These are phyloP conservation scores for Aspergillus hiratsukae DNA, from an alignment of 2,329 filamentous ascomycete species.

Conservation along the genomic window DNA sequence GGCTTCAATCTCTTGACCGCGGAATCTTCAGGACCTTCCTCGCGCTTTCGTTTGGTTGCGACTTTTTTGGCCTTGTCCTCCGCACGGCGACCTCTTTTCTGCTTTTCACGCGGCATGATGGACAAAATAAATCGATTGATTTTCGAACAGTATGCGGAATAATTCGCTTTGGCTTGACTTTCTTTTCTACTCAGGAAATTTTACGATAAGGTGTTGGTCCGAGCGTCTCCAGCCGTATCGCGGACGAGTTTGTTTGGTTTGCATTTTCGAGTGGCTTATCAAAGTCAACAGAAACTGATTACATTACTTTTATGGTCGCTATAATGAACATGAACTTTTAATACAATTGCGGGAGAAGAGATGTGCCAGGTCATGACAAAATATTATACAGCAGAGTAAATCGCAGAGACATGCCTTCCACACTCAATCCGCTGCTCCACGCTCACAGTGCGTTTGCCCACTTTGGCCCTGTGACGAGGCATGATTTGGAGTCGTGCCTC, in stretches of 20 bases:
- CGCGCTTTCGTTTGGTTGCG: slow-evolving; percentile 33
- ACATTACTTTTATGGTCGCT: not conserved
- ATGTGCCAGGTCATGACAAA: slow-evolving; percentile 1
- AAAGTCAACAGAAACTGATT: not conserved
- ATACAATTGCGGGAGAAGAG: not conserved
- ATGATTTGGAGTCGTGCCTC: slow-evolving; percentile 77
- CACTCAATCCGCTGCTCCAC: slow-evolving; percentile 88
- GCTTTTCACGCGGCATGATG: slow-evolving; percentile 44
- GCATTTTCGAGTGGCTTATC: slow-evolving; percentile 13
- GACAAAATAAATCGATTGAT: not conserved
- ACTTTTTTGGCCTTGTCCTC: slow-evolving; percentile 38
- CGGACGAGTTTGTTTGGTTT: slow-evolving; percentile 28
- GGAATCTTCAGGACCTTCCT: slow-evolving; percentile 29
- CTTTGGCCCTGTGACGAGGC: slow-evolving; percentile 64
- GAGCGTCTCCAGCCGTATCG: slow-evolving; percentile 24
- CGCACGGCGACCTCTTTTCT: slow-evolving; percentile 44
- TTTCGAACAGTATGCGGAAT: slow-evolving; percentile 3
- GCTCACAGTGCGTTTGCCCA: slow-evolving; percentile 66
- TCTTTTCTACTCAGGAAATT: slow-evolving; percentile 7
- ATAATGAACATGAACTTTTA: not conserved
- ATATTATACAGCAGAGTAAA: slow-evolving; percentile 64
- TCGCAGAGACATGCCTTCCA: slow-evolving; percentile 72
- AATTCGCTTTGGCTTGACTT: slow-evolving; percentile 23
- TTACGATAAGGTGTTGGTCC: slow-evolving; percentile 36
- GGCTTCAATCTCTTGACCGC: slow-evolving; percentile 39